Conservation (phyloP, 495 filamentous ascomycete species). For the Neurospora hispaniola region DNA sequence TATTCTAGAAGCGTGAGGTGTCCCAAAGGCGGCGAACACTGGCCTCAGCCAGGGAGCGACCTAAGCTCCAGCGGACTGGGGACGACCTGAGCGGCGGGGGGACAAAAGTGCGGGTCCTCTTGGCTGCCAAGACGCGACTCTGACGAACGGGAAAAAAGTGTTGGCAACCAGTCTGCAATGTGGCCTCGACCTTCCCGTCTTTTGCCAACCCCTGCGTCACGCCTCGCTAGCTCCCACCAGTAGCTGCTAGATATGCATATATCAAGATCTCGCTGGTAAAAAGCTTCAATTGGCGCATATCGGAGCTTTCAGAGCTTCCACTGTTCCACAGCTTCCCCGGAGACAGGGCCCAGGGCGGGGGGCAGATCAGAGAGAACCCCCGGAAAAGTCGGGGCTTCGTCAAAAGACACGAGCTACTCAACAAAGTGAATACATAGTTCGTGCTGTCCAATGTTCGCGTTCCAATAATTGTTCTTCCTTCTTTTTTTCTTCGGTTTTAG, state of each 20-base stretch:
- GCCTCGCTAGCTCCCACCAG: not conserved
- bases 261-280: not conserved
- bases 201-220: not conserved
- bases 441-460: not conserved
- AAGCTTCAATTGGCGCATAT: not conserved
- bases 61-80: too few relatives aligned
- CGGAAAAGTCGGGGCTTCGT: not conserved
- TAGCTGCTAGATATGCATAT: not conserved
- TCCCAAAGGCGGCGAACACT: not conserved
- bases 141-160: not conserved
- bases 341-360: not conserved
- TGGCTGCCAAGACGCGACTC: not conserved
- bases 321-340: not conserved
- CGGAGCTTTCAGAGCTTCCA: not conserved
- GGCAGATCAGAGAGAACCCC: not conserved
- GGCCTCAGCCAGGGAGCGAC: constrained; percentile 5
- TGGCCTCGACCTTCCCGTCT: constrained; percentile 5
- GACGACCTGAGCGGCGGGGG: constrained; percentile 1
- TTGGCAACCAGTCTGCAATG: constrained; percentile 11
- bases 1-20: not conserved
- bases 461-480: not conserved
- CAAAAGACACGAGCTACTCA: not conserved
- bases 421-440: not conserved
- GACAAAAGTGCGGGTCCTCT: not conserved
- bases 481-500: not conserved